Percentiles rank a stretch among this genome's conserved stretches.
Conservation (phyloP, 2,329 filamentous ascomycete genomes). For the Penicillium sp. region DNA sequence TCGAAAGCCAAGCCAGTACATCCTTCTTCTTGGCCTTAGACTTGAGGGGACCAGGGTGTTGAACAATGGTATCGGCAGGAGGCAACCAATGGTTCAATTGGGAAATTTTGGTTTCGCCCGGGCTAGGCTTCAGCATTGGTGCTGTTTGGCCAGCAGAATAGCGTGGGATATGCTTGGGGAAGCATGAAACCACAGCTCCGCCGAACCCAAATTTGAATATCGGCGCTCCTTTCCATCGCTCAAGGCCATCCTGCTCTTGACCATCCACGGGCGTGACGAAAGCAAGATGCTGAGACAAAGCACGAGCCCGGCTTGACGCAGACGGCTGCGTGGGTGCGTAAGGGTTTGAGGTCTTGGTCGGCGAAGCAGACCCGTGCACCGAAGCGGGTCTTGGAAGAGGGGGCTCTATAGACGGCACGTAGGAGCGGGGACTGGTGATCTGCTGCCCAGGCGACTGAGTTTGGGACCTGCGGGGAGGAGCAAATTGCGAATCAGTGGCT, state of each 20-base stretch:
- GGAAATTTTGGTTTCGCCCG: conserved; percentile 80
- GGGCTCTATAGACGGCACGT: conserved; percentile 48
- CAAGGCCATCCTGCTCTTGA: conserved; percentile 70
- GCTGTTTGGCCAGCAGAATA: conserved; percentile 74
- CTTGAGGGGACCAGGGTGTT: conserved; percentile 88
- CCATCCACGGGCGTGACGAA: conserved; percentile 63
- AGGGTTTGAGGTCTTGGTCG: conserved; percentile 40
- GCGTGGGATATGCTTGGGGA: conserved; percentile 85
- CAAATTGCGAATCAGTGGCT: conserved; percentile 32
- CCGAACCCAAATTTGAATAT: conserved; percentile 88
- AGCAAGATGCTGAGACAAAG: conserved; percentile 55
- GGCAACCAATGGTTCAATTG: conserved; percentile 75
- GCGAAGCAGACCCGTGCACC: conserved; percentile 52
- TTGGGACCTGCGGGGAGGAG: conserved; percentile 55
- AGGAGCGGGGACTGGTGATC: conserved; percentile 53
- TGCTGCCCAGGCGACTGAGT: conserved; percentile 64
- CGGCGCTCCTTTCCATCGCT: conserved; percentile 89
- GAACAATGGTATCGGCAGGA: conserved; percentile 71
- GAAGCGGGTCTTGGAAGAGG: conserved; percentile 59
- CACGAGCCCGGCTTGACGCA: conserved; percentile 43
- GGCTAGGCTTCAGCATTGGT: conserved; percentile 79
- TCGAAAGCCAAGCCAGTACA: conserved; percentile 75
- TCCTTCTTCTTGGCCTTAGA: conserved; percentile 97
- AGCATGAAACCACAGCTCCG: conserved; percentile 78
- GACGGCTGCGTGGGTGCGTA: conserved; percentile 39